phyloP scores from a whole-genome alignment of 495 filamentous ascomycete genomes.

The Recurvomyces mirabilis region DNA sequence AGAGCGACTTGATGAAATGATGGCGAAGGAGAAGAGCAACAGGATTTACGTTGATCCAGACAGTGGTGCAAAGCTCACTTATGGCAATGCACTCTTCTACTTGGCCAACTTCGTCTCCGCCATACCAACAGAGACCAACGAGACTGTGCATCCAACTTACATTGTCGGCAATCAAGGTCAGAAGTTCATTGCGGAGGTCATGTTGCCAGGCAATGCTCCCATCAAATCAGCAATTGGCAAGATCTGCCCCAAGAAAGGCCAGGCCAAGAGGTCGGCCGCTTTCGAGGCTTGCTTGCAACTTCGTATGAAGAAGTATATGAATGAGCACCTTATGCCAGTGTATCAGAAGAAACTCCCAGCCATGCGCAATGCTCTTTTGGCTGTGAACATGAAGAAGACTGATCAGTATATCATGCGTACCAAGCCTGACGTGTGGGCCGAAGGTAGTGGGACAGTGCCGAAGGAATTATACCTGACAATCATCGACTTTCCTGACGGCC shows the following conservation, averaged over 20 bases:
- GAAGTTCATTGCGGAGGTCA: slow-evolving; percentile 66
- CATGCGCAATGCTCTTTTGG: slow-evolving; percentile 86
- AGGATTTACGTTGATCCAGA: slow-evolving; percentile 49
- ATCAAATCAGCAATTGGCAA: slow-evolving; percentile 53
- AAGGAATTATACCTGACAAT: slow-evolving; percentile 51
- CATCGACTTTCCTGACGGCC: slow-evolving; percentile 47
- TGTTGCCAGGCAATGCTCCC: slow-evolving; percentile 68
- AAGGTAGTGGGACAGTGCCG: slow-evolving; percentile 40
- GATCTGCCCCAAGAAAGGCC: slow-evolving; percentile 50
- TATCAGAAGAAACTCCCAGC: slow-evolving; percentile 62
- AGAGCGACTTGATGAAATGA: slow-evolving; percentile 38
- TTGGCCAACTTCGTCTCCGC: slow-evolving; percentile 49
- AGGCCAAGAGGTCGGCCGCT: slow-evolving; percentile 83
- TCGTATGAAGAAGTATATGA: slow-evolving; percentile 52
- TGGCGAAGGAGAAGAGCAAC: slow-evolving; percentile 43
- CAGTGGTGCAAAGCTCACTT: slow-evolving; percentile 74
- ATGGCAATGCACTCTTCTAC: slow-evolving; percentile 42
- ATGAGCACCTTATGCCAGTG: slow-evolving; percentile 60
- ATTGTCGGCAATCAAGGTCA: slow-evolving; percentile 44
- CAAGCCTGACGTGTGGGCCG: slow-evolving; percentile 72
- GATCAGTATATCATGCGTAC: slow-evolving; percentile 62
- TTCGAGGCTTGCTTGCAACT: slow-evolving; percentile 74
- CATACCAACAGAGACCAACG: slow-evolving; percentile 48
- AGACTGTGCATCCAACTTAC: slow-evolving; percentile 48
- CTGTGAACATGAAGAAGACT: slow-evolving; percentile 64